Evolutionary conservation across 352 stramenopile genomes (phyloP).

Genomic region (Phytophthora megakarya): DNA sequence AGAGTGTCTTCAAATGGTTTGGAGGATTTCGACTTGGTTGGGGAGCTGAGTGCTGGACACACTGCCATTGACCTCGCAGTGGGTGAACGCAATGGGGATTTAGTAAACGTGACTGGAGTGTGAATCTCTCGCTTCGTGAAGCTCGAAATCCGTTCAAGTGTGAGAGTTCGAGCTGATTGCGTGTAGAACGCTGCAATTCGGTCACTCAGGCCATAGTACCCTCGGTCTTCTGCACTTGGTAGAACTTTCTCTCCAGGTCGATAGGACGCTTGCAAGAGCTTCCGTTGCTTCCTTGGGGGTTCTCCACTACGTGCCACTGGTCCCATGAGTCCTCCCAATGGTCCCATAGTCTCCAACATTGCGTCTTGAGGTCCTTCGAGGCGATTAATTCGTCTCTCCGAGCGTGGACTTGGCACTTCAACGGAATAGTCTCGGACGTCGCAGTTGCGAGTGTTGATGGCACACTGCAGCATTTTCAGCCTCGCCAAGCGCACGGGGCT

Average conservation of each 20-base stretch:
- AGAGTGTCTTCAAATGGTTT: constrained; percentile 9
- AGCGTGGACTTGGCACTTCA: constrained; percentile 32
- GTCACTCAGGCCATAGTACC: constrained; percentile 84
- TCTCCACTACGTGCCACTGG: constrained; percentile 25
- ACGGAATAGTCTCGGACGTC: constrained; percentile 56
- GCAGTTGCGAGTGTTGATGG: constrained; percentile 82
- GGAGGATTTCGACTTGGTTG: constrained; percentile 14
- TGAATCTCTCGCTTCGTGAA: constrained; percentile 63
- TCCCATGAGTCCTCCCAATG: constrained; percentile 70
- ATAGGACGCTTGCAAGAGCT: constrained; percentile 27
- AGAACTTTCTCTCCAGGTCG: constrained; percentile 21
- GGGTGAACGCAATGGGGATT: constrained; percentile 45
- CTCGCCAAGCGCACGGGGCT: constrained; percentile 75
- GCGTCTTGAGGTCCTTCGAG: constrained; percentile 44
- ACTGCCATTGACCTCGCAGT: constrained; percentile 48
- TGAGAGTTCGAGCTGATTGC: constrained; percentile 60
- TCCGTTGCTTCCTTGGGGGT: constrained; percentile 39
- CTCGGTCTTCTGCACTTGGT: constrained; percentile 56
- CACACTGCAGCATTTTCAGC: constrained; percentile 84
- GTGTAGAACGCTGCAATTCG: constrained; percentile 82
- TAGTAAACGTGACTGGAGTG: constrained; percentile 46
- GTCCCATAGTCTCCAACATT: constrained; percentile 72
- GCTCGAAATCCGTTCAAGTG: constrained; percentile 71
- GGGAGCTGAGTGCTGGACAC: constrained; percentile 54
- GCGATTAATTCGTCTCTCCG: constrained; percentile 31